phyloP scores from a whole-genome alignment of 2,329 filamentous ascomycete genomes.

The Alternaria gansuensis region DNA sequence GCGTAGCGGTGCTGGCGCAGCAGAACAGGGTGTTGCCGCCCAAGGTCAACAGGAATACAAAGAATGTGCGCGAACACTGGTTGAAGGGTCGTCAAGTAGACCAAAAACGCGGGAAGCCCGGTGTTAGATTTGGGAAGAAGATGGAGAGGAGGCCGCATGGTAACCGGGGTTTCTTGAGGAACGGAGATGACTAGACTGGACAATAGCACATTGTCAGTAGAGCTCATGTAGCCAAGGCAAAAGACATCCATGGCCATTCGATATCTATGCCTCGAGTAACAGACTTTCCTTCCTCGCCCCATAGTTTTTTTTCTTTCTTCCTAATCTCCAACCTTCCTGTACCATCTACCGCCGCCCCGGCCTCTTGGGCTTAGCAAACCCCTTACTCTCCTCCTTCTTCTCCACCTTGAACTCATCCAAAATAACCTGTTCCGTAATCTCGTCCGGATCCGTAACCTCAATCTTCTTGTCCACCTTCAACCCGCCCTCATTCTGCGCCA shows the following conservation, averaged over 20 bases:
- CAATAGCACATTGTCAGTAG: neutral
- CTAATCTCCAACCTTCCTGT: neutral
- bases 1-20: slow-evolving; percentile 59
- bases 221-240: neutral
- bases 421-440: slow-evolving; percentile 74
- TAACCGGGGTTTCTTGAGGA: slow-evolving; percentile 45
- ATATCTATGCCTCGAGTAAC: neutral
- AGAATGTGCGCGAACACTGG: slow-evolving; percentile 54
- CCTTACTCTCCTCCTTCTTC: slow-evolving; percentile 72
- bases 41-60: slow-evolving; percentile 52
- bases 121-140: slow-evolving; percentile 33
- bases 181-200: slow-evolving; percentile 36
- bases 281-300: neutral
- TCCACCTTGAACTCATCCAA: slow-evolving; percentile 74
- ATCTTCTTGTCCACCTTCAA: slow-evolving; percentile 74
- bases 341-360: slow-evolving; percentile 66
- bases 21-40: slow-evolving; percentile 56
- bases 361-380: slow-evolving; percentile 80
- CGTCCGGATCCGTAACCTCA: slow-evolving; percentile 70
- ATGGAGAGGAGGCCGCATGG: slow-evolving; percentile 44
- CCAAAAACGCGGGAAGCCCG: slow-evolving; percentile 33
- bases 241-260: slow-evolving; percentile 4
- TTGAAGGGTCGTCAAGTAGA: slow-evolving; percentile 53
- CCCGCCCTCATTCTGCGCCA: slow-evolving; percentile 72
- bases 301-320: neutral